Evolutionary conservation across 345 rosid species (phyloP).

Genomic region (thale cress (Arabidopsis thaliana)): TAIR10.1 NC_003076.8:763501-764000

Average conservation of each 20-base stretch:
- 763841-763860: not conserved
- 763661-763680: not conserved
- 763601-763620: conserved; percentile 21
- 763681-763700: not conserved
- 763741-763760: not conserved
- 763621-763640: not conserved
- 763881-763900: not conserved
- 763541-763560: conserved; percentile 8
- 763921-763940: not conserved
- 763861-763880: not conserved
- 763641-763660: not conserved
- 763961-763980: not conserved
- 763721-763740: not conserved
- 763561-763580: not conserved
- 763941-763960: not conserved
- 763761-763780: not conserved
- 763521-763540: conserved; percentile 6
- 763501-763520: not conserved
- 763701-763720: not conserved
- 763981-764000: not conserved
- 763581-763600: conserved; percentile 10
- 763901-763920: not conserved
- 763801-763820: not conserved
- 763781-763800: conserved; percentile 15
- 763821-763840: not conserved